Evolutionary conservation across 1,284 basidiomycete genomes (phyloP), one percentile per base, ranked within the genome.

Genomic region (Ceratobasidium sp.): DNA sequence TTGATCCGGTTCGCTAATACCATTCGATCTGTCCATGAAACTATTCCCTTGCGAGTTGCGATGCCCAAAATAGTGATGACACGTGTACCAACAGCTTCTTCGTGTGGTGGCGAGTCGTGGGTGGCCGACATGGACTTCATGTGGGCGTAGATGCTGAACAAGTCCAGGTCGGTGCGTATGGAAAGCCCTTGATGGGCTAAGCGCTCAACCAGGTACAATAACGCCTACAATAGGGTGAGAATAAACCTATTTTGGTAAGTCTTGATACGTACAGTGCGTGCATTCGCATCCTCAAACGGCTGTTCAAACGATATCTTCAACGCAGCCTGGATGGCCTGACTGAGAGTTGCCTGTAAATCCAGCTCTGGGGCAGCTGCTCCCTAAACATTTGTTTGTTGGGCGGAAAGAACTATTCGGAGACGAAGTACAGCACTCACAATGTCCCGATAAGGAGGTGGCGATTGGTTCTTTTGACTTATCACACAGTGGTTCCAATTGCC

Each of bases 71-170:
- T 67, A 38, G 54, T 54, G 30, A 67, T 55, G 8, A 67, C 46
- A 23, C 30, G 49, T 9, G 49, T 67, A 28, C 64, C 64, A 18
- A 67, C 50, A 16, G 44, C 64, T 5, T 54, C 32, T 44, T 67
- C 64, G n/a, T 49, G 50, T 23, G 62, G 62, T n/a, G 50, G 47
- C 1, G 64, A 32, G 14, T 43, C n/a, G 7, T 41, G 38, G 4
- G 64, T 55, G 32, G 64, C 26, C 13, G 64, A 35, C 50, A 67
- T 54, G 38, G 64, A 67, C 41, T 67, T 67, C 30, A 67, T 26
- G 23, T 67, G 64, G 35, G 64, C 64, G 50, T 67, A 67, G 23
- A 67, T 67, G n/a, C 64, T 67, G 32, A 67, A 67, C 14, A 67
- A 38, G 38, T 67, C 64, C 50, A 67, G 7, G 32, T 67, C 64